Percentiles rank a stretch among this genome's conserved stretches.
These are phyloP conservation scores for Talaromyces sp. DNA, from an alignment of 2,329 filamentous ascomycete species.

Conservation along the genomic window DNA sequence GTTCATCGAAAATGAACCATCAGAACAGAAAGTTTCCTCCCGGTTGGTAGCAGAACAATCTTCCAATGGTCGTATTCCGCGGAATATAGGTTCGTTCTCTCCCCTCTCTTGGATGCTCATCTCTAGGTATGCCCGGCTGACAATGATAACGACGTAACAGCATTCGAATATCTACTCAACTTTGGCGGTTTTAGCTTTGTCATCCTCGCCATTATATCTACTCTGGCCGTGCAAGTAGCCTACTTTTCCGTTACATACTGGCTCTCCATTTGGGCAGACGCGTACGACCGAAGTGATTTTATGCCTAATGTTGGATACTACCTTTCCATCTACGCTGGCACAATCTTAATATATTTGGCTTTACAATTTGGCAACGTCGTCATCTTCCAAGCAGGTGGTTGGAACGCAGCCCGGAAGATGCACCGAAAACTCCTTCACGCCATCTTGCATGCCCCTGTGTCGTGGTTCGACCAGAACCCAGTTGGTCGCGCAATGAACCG, in stretches of 20 bases:
- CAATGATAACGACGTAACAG: neutral
- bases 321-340: slow-evolving; percentile 50
- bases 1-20: neutral
- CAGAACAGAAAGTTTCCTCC: slow-evolving; percentile 15
- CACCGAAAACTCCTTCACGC: slow-evolving; percentile 53
- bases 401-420: slow-evolving; percentile 53
- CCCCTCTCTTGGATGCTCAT: slow-evolving; percentile 22
- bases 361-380: slow-evolving; percentile 26
- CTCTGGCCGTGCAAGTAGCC: slow-evolving; percentile 25
- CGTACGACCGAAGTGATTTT: slow-evolving; percentile 21
- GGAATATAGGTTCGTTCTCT: slow-evolving; percentile 24
- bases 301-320: slow-evolving; percentile 41
- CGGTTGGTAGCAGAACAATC: slow-evolving; percentile 25
- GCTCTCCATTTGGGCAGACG: slow-evolving; percentile 30
- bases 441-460: slow-evolving; percentile 53
- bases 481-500: slow-evolving; percentile 47
- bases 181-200: slow-evolving; percentile 27
- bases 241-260: slow-evolving; percentile 31
- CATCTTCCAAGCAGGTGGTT: slow-evolving; percentile 54
- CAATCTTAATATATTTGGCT: slow-evolving; percentile 38
- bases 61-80: slow-evolving; percentile 25
- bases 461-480: slow-evolving; percentile 56
- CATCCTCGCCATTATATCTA: slow-evolving; percentile 21
- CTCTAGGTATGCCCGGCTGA: neutral
- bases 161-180: slow-evolving; percentile 26